phyloP scores from a whole-genome alignment of 2,329 filamentous ascomycete species.

The Clarireedia homoeocarpa region DNA sequence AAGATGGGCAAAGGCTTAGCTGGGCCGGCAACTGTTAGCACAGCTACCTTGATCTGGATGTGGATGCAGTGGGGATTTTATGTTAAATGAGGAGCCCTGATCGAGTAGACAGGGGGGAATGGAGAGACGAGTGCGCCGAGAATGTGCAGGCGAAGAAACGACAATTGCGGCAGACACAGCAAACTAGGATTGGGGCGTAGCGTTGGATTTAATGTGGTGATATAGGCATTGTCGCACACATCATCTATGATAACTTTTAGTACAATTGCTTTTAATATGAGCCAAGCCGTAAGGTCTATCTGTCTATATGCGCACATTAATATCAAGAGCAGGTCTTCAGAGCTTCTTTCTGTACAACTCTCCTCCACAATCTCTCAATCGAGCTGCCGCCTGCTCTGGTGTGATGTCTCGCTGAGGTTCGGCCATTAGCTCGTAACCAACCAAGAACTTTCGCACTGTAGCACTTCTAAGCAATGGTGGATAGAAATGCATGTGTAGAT shows the following conservation, averaged over 20 bases:
- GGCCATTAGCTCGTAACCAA: constrained; percentile 93
- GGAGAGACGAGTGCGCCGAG: background rate
- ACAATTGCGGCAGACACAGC: too few species aligned
- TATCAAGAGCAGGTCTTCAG: background rate
- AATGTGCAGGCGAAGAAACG: too few species aligned
- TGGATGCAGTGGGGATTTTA: constrained; percentile 61
- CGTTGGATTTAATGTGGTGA: too few species aligned
- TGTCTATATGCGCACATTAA: background rate
- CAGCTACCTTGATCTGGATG: constrained; percentile 51
- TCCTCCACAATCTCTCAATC: constrained; percentile 66
- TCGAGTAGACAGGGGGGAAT: background rate
- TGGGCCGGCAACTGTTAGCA: constrained; percentile 47
- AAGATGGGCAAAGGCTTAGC: constrained; percentile 50
- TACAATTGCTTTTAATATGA: background rate
- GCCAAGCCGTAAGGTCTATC: background rate
- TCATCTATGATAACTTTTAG: too few species aligned
- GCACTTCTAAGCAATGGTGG: constrained; percentile 87
- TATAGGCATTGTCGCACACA: too few species aligned
- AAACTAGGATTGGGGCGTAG: too few species aligned
- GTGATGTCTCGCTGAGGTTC: constrained; percentile 99
- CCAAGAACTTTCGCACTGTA: constrained; percentile 90
- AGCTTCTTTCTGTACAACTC: constrained; percentile 67
- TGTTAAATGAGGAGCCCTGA: constrained; percentile 33
- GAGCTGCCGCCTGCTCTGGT: constrained; percentile 83
- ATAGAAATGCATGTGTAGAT: constrained; percentile 97